Evolutionary conservation across 192 early-diverging fungal genomes (phyloP), one percentile per base, ranked within the genome.

Genomic region (Coemansia sp.): DNA sequence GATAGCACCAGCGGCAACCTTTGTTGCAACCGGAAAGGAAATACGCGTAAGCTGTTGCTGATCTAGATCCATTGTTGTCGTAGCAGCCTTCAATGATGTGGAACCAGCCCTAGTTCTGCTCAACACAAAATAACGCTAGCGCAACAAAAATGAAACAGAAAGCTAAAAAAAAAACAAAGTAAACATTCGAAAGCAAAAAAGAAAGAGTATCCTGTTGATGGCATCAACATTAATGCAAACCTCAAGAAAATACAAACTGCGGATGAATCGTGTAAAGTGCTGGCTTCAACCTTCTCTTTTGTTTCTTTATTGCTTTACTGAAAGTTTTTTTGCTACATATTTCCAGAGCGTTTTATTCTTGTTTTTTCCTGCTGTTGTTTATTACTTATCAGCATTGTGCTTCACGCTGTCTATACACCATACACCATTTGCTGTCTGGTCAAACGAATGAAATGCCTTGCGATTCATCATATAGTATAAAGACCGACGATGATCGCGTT

Each of bases 1-100:
- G 29, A 82, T 66, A 18, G 39, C 0, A 8, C 68, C 77, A 9
- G 77, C 77, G 13, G 62, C 31, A 21, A 71, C 52, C 12, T 68
- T 71, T 59, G 52, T 63, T 7, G 61, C 59, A 35, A 71, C 65
- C n/a, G 68, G 68, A 37, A 73, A 79, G 16, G 31, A 12, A 18
- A 20, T 7, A 18, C 33, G 20, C 8, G 48, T n/a, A 25, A 8
- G 12, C 31, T 56, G 26, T 20, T 7, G 30, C 15, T 29, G 9
- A n/a, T 34, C 29, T 30, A 34, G 13, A 5, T 56, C 53, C 53
- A 56, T 21, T 21, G 46, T 25, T 13, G 39, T 2, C 39, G 12
- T 15, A 7, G 39, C n/a, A n/a, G n/a, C n/a, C n/a, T n/a, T n/a
- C n/a, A n/a, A n/a, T n/a, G n/a, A n/a, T n/a, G n/a, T n/a, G n/a